Evolutionary conservation across 2,329 filamentous ascomycete genomes (phyloP), one percentile per base, ranked within the genome.

Genomic region (Emydomyces testavorans): DNA sequence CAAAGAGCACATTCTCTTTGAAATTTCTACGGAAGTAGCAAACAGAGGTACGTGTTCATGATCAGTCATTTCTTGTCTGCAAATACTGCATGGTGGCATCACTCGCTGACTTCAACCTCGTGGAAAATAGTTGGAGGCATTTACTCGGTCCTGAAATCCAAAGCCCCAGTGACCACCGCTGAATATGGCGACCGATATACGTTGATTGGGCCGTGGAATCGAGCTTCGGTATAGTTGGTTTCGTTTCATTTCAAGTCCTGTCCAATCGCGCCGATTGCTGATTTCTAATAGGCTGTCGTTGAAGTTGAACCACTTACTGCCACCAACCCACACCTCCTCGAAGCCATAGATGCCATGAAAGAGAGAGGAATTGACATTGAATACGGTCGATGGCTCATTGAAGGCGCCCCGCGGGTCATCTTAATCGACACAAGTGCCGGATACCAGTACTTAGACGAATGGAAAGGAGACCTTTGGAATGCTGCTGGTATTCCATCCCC

Each of bases 181-280:
- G 92, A 98, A 69, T 98, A 96, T 92, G 92, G 92, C 68, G 88
- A 94, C 51, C 80, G 87, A 56, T 98, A 98, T 69, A 94, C 87
- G 23, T 78, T 96, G 56, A 89, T 98, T 65, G 92, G 92, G 1
- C 92, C 92, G 50, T 80, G 94, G 64, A 95, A 96, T 70, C 82
- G 84, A 64, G 78, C 83, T 59, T 95, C 92, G 56, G 86, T 92
- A 75, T 61, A 35, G 45, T 42, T 31, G 31, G 39, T 37, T 35
- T 28, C 26, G 2, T 18, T 41, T 20, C 18, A 16, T 16, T 38
- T 23, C 13, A n/a, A n/a, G n/a, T 37, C 31, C 31, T 36, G 31
- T 38, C 3, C n/a, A n/a, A n/a, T 43, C 42, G 4, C 45, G 50
- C 54, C 48, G 53, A 48, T 11, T 41, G 52, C 55, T 63, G 48